A percentile compares a stretch with the other conserved stretches of the same genome.
These are phyloP conservation scores for Chloropicon primus DNA, from an alignment of 139 green algal genomes.

Conservation along the genomic window DNA sequence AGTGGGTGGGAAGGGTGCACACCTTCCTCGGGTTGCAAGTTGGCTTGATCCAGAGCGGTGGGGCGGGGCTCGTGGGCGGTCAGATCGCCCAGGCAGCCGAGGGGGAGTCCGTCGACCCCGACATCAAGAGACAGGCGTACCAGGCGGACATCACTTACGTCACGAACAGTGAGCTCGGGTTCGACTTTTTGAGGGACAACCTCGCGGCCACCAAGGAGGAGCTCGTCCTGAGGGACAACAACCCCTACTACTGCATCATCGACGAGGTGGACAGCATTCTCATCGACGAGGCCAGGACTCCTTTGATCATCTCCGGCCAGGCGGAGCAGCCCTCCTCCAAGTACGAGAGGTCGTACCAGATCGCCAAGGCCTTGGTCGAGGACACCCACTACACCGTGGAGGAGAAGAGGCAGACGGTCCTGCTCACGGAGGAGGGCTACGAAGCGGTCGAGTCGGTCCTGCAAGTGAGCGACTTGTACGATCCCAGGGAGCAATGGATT, in stretches of 20 bases:
- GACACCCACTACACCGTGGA: slow-evolving; percentile 97
- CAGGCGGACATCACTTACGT: slow-evolving; percentile 88
- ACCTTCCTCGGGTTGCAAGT: slow-evolving; percentile 84
- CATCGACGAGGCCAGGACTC: slow-evolving; percentile 91
- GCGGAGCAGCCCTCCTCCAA: slow-evolving; percentile 19
- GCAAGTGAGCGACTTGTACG: slow-evolving; percentile 83
- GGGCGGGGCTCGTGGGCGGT: neutral
- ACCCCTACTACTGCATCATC: slow-evolving; percentile 87
- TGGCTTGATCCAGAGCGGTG: slow-evolving; percentile 70
- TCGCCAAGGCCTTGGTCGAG: slow-evolving; percentile 60
- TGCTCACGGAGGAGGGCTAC: slow-evolving; percentile 96
- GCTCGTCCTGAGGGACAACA: slow-evolving; percentile 64
- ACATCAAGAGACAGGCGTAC: slow-evolving; percentile 43
- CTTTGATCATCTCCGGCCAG: slow-evolving; percentile 72
- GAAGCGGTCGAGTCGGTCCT: slow-evolving; percentile 92
- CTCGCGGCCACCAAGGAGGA: slow-evolving; percentile 55
- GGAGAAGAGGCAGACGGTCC: slow-evolving; percentile 93
- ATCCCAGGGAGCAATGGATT: slow-evolving; percentile 87
- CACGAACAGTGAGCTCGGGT: slow-evolving; percentile 94
- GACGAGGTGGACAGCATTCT: slow-evolving; percentile 97
- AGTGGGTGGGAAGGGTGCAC: slow-evolving; percentile 94
- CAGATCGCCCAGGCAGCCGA: neutral
- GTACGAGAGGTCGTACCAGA: slow-evolving; percentile 47
- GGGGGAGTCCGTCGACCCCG: neutral
- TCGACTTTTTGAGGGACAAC: slow-evolving; percentile 98